phyloP scores from a whole-genome alignment of 805 yeast species.

The Saccharomycopsis schoenii region DNA sequence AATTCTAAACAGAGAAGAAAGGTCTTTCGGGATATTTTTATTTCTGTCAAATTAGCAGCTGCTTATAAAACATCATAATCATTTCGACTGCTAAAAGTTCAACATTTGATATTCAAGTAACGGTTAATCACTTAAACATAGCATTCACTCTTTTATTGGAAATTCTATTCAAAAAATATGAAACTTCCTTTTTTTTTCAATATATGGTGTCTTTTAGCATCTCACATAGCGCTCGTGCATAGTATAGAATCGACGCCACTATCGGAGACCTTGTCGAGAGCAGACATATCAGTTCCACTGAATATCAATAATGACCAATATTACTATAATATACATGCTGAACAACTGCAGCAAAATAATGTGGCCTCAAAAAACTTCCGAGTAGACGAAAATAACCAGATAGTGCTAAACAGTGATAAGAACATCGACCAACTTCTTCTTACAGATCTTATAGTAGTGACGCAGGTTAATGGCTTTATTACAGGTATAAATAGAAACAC shows the following conservation, averaged over 20 bases:
- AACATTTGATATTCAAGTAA: too few species aligned
- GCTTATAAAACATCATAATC: too few species aligned
- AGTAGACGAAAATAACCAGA: slow-evolving; percentile 3
- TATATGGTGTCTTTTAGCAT: background rate
- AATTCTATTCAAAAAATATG: too few species aligned
- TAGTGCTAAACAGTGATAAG: slow-evolving; percentile 11
- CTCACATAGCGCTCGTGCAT: background rate
- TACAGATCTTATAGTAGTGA: slow-evolving; percentile 14
- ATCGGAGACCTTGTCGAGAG: background rate
- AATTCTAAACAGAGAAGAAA: too few species aligned
- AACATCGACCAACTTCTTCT: slow-evolving; percentile 11
- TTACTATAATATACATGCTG: background rate
- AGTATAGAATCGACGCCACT: background rate
- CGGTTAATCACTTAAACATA: too few species aligned
- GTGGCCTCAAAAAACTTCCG: slow-evolving; percentile 5
- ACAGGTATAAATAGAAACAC: slow-evolving; percentile 15
- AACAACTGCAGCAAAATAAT: background rate
- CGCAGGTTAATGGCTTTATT: slow-evolving; percentile 17
- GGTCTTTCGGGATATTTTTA: too few species aligned
- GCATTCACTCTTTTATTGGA: too few species aligned
- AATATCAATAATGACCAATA: background rate
- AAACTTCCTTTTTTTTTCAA: background rate
- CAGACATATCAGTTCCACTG: background rate
- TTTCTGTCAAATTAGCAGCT: too few species aligned
- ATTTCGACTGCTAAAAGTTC: too few species aligned